Evolutionary conservation across 1,284 basidiomycete species (phyloP), one percentile per base, ranked within the genome.

Genomic region (Mixia osmundae): DNA sequence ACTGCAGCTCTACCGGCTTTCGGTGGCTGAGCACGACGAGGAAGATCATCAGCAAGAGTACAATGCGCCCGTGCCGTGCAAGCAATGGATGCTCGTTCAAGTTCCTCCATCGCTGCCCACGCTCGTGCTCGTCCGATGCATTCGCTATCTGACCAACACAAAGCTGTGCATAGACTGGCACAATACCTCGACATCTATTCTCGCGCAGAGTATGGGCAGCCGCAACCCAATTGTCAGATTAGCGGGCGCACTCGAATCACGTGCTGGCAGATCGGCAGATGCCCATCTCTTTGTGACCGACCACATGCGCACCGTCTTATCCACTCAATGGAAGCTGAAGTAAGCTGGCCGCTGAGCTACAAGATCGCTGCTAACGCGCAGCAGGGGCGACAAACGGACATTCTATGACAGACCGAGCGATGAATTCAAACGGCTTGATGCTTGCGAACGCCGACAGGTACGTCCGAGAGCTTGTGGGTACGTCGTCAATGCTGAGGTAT

Each of bases 121-220:
- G 0, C 68, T 99, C 10, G 69, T 72, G 2, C 60, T 97, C 7
- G 79, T 82, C 2, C 76, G 78, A 61, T 54, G 83, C 26, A 70
- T 76, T 0, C 67, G 67, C 16, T 56, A 59, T 33, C 21, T 42
- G 5, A 65, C 71, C 12, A 71, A 75, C 2, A 74, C 72, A 43
- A 78, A 77, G 48, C 63, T 97, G 41, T 76, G 97, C 39, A 89
- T 97, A 43, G 91, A 99, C 58, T 99, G 91, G 91, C 91, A 99
- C 55, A 99, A 99, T 54, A 68, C 89, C 7, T 87, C 85, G 5
- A 89, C 83, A 54, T 94, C 75, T 39, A 85, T 97, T 35, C 66
- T 99, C 23, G 77, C 76, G 0, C 59, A 97, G 41, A 73, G 72
- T 44, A 58, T 89, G 6, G 78, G 82, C 0, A 41, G 61, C 0